Conservation (phyloP, 257 asterid species). For the Phtheirospermum japonicum region DNA sequence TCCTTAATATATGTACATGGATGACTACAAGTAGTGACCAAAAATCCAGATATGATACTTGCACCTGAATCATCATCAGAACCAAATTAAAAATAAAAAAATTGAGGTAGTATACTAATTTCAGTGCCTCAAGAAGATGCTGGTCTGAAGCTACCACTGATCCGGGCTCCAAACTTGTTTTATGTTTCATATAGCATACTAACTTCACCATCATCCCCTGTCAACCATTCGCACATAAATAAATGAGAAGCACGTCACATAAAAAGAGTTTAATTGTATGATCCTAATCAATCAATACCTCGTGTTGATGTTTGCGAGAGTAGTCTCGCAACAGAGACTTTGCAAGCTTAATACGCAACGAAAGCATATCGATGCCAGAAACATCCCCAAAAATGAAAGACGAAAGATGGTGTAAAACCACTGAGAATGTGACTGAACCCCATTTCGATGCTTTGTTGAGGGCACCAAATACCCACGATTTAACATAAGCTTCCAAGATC, state of each 20-base stretch:
- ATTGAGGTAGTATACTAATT: no score
- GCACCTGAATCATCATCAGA: no score
- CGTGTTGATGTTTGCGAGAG: constrained; percentile 62
- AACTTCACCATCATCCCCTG: constrained; percentile 77
- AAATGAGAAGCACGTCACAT: constrained; percentile 17
- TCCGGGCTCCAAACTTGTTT: constrained; percentile 8
- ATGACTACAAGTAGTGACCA: no score
- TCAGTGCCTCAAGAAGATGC: constrained; percentile 28
- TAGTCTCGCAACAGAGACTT: constrained; percentile 73
- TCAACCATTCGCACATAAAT: constrained; percentile 20
- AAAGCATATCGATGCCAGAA: constrained; percentile 33
- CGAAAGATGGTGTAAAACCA: constrained; percentile 80
- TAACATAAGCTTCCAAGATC: no score
- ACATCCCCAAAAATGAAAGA: constrained; percentile 54
- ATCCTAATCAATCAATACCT: constrained; percentile 43
- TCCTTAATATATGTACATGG: no score
- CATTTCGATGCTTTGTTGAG: no score
- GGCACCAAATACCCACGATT: no score
- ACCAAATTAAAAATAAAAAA: no score
- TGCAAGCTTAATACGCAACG: constrained; percentile 60
- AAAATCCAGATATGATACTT: no score
- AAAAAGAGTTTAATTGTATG: neutral
- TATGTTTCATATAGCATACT: constrained; percentile 42
- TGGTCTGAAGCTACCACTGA: constrained; percentile 23
- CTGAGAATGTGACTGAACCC: no score